Evolutionary conservation across 2,329 filamentous ascomycete genomes (phyloP), one percentile per base, ranked within the genome.

Genomic region (Penicillium concentricum): DNA sequence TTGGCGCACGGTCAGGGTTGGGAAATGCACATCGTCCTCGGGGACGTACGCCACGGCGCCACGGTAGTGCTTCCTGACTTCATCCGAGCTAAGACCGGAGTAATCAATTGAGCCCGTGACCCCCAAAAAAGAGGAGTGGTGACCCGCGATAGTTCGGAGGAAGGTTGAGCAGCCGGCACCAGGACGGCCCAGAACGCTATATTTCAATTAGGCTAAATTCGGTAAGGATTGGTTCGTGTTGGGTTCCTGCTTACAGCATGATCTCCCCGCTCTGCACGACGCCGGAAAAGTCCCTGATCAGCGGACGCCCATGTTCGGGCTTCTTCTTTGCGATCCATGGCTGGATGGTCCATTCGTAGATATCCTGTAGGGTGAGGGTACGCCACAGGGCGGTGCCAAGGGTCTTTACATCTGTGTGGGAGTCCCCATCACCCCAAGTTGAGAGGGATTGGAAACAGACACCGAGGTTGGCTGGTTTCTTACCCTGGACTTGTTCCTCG

Each of bases 321-420:
- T 76, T 72, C 15, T 75, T 73, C 13, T 77, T 67, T 35, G 71
- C 72, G 10, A 82, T 39, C 52, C 75, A 76, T 1, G 81, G 81
- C 42, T 84, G 68, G 59, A 82, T 79, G 2, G 79, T 72, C 54
- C 77, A 78, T 18, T 91, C 69, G 18, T 89, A 77, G 26, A 78
- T 79, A 72, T 89, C 91, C 3, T 90, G 77, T 64, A 91, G 87
- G 0, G 88, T 89, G 64, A 92, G 89, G 0, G 88, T 90, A n/a
- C 88, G 87, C 35, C 90, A 67, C 28, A 92, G 78, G 2, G 89
- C 88, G 51, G 87, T 82, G 0, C 87, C 88, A 0, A 92, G 72
- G 0, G 87, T 90, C 61, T 84, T 84, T 20, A 89, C 86, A 61
- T 87, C 85, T 0, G 82, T 81, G 3, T 87, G 78, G 1, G 82